Evolutionary conservation across 352 stramenopile genomes (phyloP).

Genomic region (Pythium chondricola): DNA sequence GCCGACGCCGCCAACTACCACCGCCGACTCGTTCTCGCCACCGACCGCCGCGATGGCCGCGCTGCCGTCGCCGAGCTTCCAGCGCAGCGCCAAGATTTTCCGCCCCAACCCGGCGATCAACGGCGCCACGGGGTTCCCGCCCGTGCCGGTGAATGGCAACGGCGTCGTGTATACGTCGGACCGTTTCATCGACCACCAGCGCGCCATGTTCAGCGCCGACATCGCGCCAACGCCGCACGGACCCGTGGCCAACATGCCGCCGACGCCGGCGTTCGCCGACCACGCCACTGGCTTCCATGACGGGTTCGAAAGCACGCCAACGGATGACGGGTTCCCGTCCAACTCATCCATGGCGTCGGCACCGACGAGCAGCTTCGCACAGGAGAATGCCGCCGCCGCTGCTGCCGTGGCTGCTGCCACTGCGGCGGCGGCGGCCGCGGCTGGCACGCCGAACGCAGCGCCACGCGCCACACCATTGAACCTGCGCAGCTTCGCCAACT

Average conservation of each 20-base stretch:
- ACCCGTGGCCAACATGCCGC: slow-evolving; percentile 69
- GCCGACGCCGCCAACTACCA: neutral
- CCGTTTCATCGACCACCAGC: slow-evolving; percentile 72
- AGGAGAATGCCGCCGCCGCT: slow-evolving; percentile 21
- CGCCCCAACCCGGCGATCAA: slow-evolving; percentile 16
- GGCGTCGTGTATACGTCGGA: slow-evolving; percentile 48
- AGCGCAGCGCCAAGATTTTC: slow-evolving; percentile 23
- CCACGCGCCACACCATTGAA: slow-evolving; percentile 68
- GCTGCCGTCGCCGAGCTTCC: slow-evolving; percentile 14
- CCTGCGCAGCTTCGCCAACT: slow-evolving; percentile 78
- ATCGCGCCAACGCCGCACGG: slow-evolving; percentile 76
- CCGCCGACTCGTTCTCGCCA: slow-evolving; percentile 2
- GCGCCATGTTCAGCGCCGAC: slow-evolving; percentile 62
- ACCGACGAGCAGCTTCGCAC: slow-evolving; percentile 15
- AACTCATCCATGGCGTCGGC: slow-evolving; percentile 27
- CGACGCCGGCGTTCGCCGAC: slow-evolving; percentile 75
- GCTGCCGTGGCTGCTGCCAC: slow-evolving; percentile 16
- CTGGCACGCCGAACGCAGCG: slow-evolving; percentile 51
- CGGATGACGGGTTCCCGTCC: slow-evolving; percentile 32
- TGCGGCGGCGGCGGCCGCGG: slow-evolving; percentile 25
- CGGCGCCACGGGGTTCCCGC: slow-evolving; percentile 4
- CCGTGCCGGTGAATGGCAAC: slow-evolving; percentile 8
- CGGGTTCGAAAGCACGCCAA: slow-evolving; percentile 58
- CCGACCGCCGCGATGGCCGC: slow-evolving; percentile 1
- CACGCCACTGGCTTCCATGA: slow-evolving; percentile 53